phyloP scores from a whole-genome alignment of 257 asterid species.

The Penstemon eatonii region DNA sequence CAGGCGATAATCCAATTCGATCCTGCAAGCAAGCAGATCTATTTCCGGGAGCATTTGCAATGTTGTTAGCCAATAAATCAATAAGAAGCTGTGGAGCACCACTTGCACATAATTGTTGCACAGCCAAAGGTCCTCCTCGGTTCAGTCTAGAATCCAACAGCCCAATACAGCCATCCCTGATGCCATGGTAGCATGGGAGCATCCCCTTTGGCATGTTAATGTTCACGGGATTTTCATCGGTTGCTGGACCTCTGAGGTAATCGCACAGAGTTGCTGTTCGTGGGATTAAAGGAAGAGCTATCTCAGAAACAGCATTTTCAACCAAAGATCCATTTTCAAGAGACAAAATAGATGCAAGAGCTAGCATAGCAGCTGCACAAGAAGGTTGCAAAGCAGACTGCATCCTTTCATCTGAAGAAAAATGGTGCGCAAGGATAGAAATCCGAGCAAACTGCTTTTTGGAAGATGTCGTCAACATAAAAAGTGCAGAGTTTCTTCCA shows the following conservation, averaged over 20 bases:
- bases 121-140: conserved; percentile 98
- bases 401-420: conserved; percentile 74
- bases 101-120: conserved; percentile 92
- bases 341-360: conserved; percentile 83
- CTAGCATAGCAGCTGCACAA: conserved; percentile 92
- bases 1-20: conserved; percentile 77
- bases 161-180: conserved; percentile 90
- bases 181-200: conserved; percentile 88
- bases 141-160: conserved; percentile 78
- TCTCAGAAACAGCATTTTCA: conserved; percentile 72
- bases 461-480: conserved; percentile 88
- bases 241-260: conserved; percentile 61
- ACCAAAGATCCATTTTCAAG: conserved; percentile 72
- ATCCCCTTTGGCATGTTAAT: conserved; percentile 42
- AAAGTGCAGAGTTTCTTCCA: conserved; percentile 85
- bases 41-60: conserved; percentile 43
- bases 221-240: conserved; percentile 49
- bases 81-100: conserved; percentile 91
- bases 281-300: conserved; percentile 90
- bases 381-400: conserved; percentile 71
- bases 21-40: conserved; percentile 41
- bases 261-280: conserved; percentile 93
- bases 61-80: conserved; percentile 70
- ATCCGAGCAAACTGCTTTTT: conserved; percentile 81
- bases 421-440: conserved; percentile 80